phyloP scores from a whole-genome alignment of 192 early-diverging fungal species.

The Coemansia sp. region DNA sequence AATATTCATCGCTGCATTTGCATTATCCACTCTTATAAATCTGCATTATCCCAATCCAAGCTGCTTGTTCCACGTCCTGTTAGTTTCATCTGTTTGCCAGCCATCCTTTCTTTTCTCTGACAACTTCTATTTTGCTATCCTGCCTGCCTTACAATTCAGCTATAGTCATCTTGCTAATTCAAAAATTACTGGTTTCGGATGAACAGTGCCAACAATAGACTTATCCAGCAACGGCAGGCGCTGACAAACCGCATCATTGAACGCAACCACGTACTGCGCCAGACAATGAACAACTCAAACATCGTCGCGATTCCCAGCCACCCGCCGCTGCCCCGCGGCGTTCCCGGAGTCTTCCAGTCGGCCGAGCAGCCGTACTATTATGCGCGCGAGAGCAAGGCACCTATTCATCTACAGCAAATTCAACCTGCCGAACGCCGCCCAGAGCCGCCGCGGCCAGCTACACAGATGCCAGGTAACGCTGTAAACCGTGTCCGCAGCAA shows the following conservation, averaged over 20 bases:
- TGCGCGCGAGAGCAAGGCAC: constrained; percentile 19
- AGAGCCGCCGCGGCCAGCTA: background rate
- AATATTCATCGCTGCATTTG: background rate
- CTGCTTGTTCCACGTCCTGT: background rate
- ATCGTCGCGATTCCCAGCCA: constrained; percentile 47
- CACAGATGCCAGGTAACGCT: background rate
- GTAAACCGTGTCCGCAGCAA: constrained; percentile 1
- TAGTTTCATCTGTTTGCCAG: background rate
- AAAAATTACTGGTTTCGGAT: background rate
- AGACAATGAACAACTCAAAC: constrained; percentile 19
- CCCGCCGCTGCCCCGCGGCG: constrained; percentile 42
- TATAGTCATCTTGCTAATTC: background rate
- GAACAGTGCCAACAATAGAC: background rate
- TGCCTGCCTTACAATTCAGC: background rate
- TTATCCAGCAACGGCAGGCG: background rate
- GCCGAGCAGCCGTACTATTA: constrained; percentile 22
- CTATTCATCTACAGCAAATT: constrained; percentile 10
- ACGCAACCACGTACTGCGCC: background rate
- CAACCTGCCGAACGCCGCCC: background rate
- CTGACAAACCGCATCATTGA: background rate
- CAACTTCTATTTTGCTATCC: background rate
- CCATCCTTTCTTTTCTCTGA: background rate
- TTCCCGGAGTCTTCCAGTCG: constrained; percentile 38
- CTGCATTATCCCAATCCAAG: background rate
- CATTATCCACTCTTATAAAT: background rate